These are phyloP conservation scores for Imleria badia DNA, from an alignment of 768 basidiomycete genomes.

Conservation along the genomic window DNA sequence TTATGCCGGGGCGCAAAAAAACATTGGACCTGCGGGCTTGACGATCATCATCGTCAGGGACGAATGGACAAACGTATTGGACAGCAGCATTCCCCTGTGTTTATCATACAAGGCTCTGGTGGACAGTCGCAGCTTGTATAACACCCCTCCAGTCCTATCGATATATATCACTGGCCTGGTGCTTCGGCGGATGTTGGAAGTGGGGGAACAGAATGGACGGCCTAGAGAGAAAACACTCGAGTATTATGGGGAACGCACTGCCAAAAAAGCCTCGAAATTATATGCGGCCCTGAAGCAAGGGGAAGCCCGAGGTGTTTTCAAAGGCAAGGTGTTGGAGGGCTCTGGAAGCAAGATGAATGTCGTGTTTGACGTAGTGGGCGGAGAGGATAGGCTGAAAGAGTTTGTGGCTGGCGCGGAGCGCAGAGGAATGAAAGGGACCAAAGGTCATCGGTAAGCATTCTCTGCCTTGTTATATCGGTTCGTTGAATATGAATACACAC, in stretches of 20 bases:
- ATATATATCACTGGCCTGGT: conserved; percentile 92
- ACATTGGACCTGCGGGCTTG: conserved; percentile 91
- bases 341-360: conserved; percentile 96
- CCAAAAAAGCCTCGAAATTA: conserved; percentile 71
- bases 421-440: conserved; percentile 79
- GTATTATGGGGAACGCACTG: conserved; percentile 65
- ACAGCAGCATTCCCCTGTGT: conserved; percentile 81
- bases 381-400: conserved; percentile 66
- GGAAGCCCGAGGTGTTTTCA: conserved; percentile 66
- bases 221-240: conserved; percentile 56
- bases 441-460: conserved; percentile 82
- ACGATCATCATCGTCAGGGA: conserved; percentile 94
- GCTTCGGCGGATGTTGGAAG: conserved; percentile 59
- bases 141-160: conserved; percentile 90
- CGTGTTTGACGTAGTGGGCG: conserved; percentile 76
- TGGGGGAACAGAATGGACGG: conserved; percentile 17
- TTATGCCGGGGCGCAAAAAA: conserved; percentile 98
- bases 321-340: conserved; percentile 66
- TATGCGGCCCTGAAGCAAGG: conserved; percentile 75
- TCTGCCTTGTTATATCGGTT: conserved; percentile 1
- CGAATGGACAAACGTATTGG: conserved; percentile 66
- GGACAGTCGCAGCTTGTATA: conserved; percentile 76
- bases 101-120: conserved; percentile 83
- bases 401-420: conserved; percentile 83
- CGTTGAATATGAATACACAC: background rate